phyloP scores from a whole-genome alignment of 805 yeast species.

The Lachancea quebecensis region DNA sequence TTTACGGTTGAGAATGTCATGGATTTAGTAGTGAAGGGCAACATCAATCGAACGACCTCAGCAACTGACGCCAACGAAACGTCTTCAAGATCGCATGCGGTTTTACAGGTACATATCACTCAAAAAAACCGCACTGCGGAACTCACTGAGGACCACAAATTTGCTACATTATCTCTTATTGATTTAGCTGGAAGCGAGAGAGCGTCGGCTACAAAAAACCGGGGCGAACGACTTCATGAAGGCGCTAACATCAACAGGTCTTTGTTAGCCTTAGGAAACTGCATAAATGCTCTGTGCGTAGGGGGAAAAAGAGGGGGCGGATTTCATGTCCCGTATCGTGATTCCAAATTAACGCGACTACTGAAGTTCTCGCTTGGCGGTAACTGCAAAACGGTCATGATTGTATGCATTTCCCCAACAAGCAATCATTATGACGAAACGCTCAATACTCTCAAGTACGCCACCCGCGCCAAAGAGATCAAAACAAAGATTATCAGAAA shows the following conservation, averaged over 20 bases:
- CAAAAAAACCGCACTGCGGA: slow-evolving; percentile 53
- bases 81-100: slow-evolving; percentile 91
- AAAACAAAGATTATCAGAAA: slow-evolving; percentile 73
- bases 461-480: slow-evolving; percentile 85
- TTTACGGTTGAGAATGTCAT: slow-evolving; percentile 61
- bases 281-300: slow-evolving; percentile 87
- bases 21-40: slow-evolving; percentile 70
- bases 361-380: slow-evolving; percentile 89
- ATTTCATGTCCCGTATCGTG: slow-evolving; percentile 81
- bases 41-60: slow-evolving; percentile 68
- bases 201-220: slow-evolving; percentile 80
- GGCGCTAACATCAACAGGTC: slow-evolving; percentile 94
- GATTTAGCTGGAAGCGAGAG: slow-evolving; percentile 95
- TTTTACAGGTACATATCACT: slow-evolving; percentile 68
- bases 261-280: slow-evolving; percentile 81
- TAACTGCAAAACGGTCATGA: slow-evolving; percentile 92
- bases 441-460: slow-evolving; percentile 81
- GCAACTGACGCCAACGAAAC: slow-evolving; percentile 89
- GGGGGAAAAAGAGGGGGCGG: slow-evolving; percentile 42
- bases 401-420: slow-evolving; percentile 88
- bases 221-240: slow-evolving; percentile 75
- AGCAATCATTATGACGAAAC: slow-evolving; percentile 89
- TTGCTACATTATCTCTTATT: slow-evolving; percentile 77
- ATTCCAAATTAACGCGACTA: slow-evolving; percentile 80
- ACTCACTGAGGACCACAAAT: slow-evolving; percentile 57